Evolutionary conservation across 768 basidiomycete genomes (phyloP).

Genomic region (Psilocybe azurescens): DNA sequence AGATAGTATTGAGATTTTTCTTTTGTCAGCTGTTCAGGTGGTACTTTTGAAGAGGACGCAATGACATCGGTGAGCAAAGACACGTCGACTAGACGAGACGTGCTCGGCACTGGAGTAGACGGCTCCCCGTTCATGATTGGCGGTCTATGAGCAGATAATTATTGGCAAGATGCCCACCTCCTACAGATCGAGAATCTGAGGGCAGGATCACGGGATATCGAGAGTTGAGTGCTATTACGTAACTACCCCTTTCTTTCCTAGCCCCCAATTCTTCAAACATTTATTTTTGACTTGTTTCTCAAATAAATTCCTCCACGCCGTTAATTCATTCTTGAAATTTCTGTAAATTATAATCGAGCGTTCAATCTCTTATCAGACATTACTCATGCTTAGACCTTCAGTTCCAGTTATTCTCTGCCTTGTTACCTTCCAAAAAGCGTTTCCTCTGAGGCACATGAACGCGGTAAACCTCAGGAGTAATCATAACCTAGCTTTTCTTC

Average conservation of each 20-base stretch:
- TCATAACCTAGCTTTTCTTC: not conserved
- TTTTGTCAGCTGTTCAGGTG: constrained; percentile 29
- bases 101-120: constrained; percentile 23
- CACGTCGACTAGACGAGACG: constrained; percentile 36
- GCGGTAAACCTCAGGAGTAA: no score
- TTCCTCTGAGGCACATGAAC: no score
- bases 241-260: constrained; percentile 7
- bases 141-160: not conserved
- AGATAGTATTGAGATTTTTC: constrained; percentile 59
- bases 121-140: constrained; percentile 20
- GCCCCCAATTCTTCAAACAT: not conserved
- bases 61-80: constrained; percentile 37
- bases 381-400: no score
- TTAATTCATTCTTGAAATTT: no score
- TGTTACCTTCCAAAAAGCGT: no score
- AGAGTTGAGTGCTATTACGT: constrained; percentile 8
- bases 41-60: constrained; percentile 33
- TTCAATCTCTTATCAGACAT: no score
- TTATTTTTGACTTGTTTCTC: no score
- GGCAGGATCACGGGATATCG: not conserved
- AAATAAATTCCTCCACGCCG: no score
- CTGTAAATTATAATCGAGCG: no score
- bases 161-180: not conserved
- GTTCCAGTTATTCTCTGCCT: no score
- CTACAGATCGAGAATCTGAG: not conserved